Evolutionary conservation across 2,329 filamentous ascomycete species (phyloP).

Genomic region (Pestalotiopsis sp.): DNA sequence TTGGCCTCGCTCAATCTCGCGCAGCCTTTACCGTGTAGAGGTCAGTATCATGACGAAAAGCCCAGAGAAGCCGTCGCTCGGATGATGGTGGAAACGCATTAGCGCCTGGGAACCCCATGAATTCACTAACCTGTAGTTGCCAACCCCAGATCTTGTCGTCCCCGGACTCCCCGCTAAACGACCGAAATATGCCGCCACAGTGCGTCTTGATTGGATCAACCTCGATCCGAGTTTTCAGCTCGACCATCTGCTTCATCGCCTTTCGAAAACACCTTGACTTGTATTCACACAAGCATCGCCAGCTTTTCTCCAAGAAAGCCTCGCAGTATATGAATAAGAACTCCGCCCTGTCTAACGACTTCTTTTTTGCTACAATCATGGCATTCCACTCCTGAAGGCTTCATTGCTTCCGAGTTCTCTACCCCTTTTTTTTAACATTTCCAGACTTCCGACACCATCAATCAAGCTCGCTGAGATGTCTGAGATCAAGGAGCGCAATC

Average conservation of each 20-base stretch:
- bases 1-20: background rate
- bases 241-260: background rate
- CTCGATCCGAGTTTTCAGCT: constrained; percentile 6
- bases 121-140: background rate
- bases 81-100: background rate
- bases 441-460: background rate
- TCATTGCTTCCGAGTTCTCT: background rate
- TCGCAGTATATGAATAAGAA: background rate
- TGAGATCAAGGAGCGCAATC: background rate
- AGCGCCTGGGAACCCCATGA: background rate
- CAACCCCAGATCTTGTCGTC: background rate
- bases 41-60: background rate
- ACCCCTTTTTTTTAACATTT: background rate
- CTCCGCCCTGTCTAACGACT: background rate
- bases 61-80: background rate
- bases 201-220: background rate
- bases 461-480: background rate
- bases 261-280: background rate
- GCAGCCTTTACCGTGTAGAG: background rate
- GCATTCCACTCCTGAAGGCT: background rate
- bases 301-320: background rate
- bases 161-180: background rate
- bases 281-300: background rate
- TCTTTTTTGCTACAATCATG: background rate
- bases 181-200: background rate